Conservation (phyloP, 192 early-diverging fungal genomes). For the Oehlia diaphana region DNA sequence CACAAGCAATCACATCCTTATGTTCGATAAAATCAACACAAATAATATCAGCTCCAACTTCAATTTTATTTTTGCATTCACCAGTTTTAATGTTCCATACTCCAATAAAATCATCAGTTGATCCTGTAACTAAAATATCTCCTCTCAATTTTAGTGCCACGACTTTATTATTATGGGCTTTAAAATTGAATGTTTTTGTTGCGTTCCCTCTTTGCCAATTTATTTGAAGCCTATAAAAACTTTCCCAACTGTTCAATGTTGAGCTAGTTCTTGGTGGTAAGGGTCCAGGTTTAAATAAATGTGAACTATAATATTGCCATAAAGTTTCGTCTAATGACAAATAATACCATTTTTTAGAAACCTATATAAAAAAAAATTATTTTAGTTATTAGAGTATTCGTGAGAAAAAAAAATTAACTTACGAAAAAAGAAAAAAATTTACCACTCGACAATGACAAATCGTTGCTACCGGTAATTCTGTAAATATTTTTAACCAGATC, state of each 20-base stretch:
- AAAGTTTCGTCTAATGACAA: background rate
- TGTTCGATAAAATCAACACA: constrained; percentile 14
- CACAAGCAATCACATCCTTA: constrained; percentile 12
- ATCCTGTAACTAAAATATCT: constrained; percentile 6
- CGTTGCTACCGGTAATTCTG: background rate
- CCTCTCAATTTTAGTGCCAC: constrained; percentile 13
- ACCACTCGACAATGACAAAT: constrained; percentile 14
- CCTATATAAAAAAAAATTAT: background rate
- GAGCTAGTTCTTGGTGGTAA: constrained; percentile 6
- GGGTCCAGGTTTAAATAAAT: background rate
- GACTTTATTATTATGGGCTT: background rate
- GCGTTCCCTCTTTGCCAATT: background rate
- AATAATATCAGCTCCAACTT: constrained; percentile 8
- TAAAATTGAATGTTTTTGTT: background rate
- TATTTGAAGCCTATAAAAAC: background rate
- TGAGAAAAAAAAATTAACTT: background rate
- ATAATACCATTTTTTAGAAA: constrained; percentile 16
- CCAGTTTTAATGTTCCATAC: constrained; percentile 13
- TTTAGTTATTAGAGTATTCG: background rate
- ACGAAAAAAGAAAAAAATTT: background rate
- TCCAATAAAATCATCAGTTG: background rate
- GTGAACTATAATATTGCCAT: constrained; percentile 1
- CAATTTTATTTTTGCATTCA: background rate
- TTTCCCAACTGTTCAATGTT: constrained; percentile 14
- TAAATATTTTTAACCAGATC: constrained; percentile 10